Conservation (phyloP, 257 asterid genomes). For the Rauvolfia tetraphylla region DNA sequence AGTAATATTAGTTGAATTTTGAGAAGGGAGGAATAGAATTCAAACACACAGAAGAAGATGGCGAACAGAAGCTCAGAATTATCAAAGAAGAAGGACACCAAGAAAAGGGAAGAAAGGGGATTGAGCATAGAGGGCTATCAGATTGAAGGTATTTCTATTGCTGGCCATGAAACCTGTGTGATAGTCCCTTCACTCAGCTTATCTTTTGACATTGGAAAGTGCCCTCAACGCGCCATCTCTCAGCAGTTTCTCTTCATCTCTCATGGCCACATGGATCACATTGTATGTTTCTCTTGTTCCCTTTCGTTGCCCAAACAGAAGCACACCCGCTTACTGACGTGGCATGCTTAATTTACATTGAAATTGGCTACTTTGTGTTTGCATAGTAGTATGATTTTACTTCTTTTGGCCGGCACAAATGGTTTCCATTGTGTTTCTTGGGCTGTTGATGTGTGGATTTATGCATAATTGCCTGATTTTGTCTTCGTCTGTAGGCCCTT, state of each 20-base stretch:
- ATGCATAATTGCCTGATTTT: not conserved
- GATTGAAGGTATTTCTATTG: constrained; percentile 81
- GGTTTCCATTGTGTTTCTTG: not conserved
- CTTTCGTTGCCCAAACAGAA: not conserved
- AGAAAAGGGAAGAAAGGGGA: constrained; percentile 49
- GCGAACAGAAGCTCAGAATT: not conserved
- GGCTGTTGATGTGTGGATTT: not conserved
- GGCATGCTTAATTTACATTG: too few species aligned
- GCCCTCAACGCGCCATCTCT: constrained; percentile 93
- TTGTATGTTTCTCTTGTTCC: constrained; percentile 31
- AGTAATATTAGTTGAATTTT: not conserved
- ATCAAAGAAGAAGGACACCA: constrained; percentile 18
- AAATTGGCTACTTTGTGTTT: too few species aligned
- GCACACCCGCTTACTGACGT: too few species aligned
- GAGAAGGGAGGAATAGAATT: not conserved
- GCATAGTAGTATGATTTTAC: not conserved
- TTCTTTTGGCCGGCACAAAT: not conserved
- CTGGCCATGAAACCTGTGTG: constrained; percentile 93
- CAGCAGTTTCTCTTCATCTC: constrained; percentile 93
- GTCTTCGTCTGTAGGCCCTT: not conserved
- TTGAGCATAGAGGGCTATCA: constrained; percentile 61
- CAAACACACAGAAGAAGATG: not conserved
- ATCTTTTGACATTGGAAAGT: constrained; percentile 92
- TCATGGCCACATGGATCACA: constrained; percentile 99
- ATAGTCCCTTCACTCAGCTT: constrained; percentile 74